Conservation (phyloP, 2,329 filamentous ascomycete genomes). For the Fusarium torulosum region DNA sequence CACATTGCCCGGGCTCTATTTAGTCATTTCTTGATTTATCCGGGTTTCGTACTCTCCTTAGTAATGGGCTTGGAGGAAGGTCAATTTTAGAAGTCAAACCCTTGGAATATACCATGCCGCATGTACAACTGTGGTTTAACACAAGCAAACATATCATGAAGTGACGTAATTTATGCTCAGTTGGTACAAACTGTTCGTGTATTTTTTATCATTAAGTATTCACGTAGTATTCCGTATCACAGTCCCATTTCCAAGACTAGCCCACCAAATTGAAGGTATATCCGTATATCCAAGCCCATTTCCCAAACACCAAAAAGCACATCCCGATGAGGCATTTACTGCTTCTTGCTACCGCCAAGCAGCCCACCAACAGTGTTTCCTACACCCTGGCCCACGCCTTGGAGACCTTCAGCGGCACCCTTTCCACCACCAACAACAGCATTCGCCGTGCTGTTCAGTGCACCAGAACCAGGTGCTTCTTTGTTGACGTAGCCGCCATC, state of each 20-base stretch:
- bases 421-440: constrained; percentile 51
- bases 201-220: constrained; percentile 18
- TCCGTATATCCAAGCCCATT: constrained; percentile 4
- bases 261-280: constrained; percentile 9
- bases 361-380: constrained; percentile 51
- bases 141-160: too few species aligned
- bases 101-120: too few species aligned
- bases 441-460: constrained; percentile 45
- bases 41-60: too few species aligned
- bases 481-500: constrained; percentile 61
- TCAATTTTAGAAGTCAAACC: too few species aligned
- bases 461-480: constrained; percentile 49
- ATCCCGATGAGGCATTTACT: constrained; percentile 14
- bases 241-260: neutral
- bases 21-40: constrained; percentile 10
- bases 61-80: too few species aligned
- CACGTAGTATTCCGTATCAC: neutral
- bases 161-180: neutral
- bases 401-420: constrained; percentile 50
- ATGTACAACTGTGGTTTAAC: too few species aligned
- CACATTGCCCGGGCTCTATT: too few species aligned
- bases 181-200: neutral
- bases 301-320: constrained; percentile 17
- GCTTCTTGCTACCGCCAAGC: constrained; percentile 52
- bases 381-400: constrained; percentile 36